Evolutionary conservation across 1,139 yeast genomes (phyloP), one percentile per base, ranked within the genome.

Genomic region (Geotrichum phurueaensis): DNA sequence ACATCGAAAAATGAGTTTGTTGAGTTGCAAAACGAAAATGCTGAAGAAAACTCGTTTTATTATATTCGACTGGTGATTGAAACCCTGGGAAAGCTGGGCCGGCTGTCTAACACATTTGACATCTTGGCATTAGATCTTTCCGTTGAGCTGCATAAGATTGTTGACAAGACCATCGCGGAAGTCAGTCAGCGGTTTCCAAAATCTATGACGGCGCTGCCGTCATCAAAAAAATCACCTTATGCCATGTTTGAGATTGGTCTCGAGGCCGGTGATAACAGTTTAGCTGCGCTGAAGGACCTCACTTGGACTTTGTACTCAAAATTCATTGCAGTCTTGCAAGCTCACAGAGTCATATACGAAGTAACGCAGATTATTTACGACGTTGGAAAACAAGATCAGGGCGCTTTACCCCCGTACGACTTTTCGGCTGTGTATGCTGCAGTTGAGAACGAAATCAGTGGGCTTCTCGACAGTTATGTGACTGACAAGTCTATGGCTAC

Each of bases 261-360:
- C 29, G 54, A 60, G 51, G 67, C 53, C 39, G 78, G 76, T 59
- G 88, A 85, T 63, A 73, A 82, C 27, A 77, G 85, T 15, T 83
- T 87, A 0, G 72, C 81, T 0, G 79, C 89, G 0, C 76, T 89
- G 52, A 84, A 85, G 66, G 92, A 88, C 66, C 77, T 89, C 56
- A 87, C 88, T 66, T 84, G 89, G 71, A 79, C 84, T 1, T 77
- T 89, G 10, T 89, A 87, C 67, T 76, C 83, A 31, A 86, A 84
- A 69, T 74, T 84, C 60, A 75, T 87, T 59, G 80, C 84, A 23
- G 84, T 88, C 6, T 73, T 89, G 29, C 96, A 89, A 73, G 82
- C 83, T 45, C 92, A 89, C 69, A 78, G 87, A 57, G 84, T 86
- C 1, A 79, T 90, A 1, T 77, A 78, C 63, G 90, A 84, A 64